Percentiles rank a stretch among this genome's conserved stretches.
Evolutionary conservation across 345 rosid genomes (phyloP).

Genomic region (Lepidium didymum): DNA sequence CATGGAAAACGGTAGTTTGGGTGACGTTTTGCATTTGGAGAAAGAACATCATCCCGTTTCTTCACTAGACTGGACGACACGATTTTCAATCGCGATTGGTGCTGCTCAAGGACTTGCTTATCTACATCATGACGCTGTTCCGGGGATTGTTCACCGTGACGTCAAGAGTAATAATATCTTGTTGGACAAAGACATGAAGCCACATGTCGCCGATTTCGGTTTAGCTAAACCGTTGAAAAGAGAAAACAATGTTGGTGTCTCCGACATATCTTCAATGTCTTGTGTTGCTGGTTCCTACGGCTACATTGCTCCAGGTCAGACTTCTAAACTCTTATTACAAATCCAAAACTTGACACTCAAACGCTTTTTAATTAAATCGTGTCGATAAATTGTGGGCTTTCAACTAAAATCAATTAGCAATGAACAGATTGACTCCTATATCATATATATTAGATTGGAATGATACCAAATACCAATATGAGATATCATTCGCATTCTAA

Average conservation of each 20-base stretch:
- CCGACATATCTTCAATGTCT: constrained; percentile 32
- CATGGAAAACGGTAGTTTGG: constrained; percentile 75
- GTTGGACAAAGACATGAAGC: constrained; percentile 51
- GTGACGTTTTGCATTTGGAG: constrained; percentile 51
- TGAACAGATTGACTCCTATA: too few species aligned
- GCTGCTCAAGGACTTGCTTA: constrained; percentile 68
- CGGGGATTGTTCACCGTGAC: constrained; percentile 69
- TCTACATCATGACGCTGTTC: constrained; percentile 63
- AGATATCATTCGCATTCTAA: too few species aligned
- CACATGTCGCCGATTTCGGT: constrained; percentile 75
- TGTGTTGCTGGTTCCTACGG: constrained; percentile 65
- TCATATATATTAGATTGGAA: too few species aligned
- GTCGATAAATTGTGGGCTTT: too few species aligned
- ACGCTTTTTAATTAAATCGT: too few species aligned
- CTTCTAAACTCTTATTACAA: not conserved
- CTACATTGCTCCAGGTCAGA: constrained; percentile 78
- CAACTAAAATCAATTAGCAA: too few species aligned
- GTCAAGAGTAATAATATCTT: constrained; percentile 74
- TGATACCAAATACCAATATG: too few species aligned
- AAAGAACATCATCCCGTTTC: constrained; percentile 22
- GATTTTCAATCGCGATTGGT: constrained; percentile 49
- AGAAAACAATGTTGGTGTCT: constrained; percentile 2
- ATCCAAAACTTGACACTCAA: not conserved
- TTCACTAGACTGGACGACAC: constrained; percentile 38
- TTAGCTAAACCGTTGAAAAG: constrained; percentile 51